Conservation (phyloP, 768 basidiomycete species). For the Solioccasus polychromus region DNA sequence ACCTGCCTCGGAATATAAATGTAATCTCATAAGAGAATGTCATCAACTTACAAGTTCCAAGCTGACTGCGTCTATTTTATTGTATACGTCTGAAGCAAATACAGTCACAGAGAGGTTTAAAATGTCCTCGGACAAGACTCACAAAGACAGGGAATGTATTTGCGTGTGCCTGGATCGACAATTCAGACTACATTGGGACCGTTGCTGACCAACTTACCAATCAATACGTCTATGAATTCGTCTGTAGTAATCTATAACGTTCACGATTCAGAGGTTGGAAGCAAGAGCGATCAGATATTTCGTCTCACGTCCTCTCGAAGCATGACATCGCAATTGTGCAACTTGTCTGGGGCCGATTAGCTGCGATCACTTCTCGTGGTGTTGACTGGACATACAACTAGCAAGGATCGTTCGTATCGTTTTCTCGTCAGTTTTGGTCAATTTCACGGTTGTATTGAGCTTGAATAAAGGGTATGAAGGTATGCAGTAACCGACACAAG, state of each 20-base stretch:
- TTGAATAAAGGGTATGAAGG: constrained; percentile 24
- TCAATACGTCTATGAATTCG: constrained; percentile 97
- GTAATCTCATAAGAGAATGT: background rate
- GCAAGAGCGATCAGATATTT: constrained; percentile 3
- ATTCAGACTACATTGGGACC: background rate
- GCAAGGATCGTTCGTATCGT: constrained; percentile 92
- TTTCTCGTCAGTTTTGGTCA: constrained; percentile 93
- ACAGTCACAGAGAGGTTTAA: background rate
- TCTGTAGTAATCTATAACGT: constrained; percentile 79
- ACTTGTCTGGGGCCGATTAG: constrained; percentile 55
- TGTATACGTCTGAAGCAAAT: constrained; percentile 77
- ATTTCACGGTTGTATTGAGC: constrained; percentile 88
- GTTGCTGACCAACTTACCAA: constrained; percentile 50
- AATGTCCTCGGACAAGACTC: constrained; percentile 24
- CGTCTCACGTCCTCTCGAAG: constrained; percentile 87
- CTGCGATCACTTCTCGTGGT: background rate
- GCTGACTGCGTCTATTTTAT: constrained; percentile 91
- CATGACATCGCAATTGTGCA: constrained; percentile 97
- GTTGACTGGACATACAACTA: constrained; percentile 53
- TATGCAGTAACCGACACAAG: background rate
- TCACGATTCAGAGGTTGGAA: background rate
- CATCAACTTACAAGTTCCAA: constrained; percentile 55
- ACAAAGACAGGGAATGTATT: constrained; percentile 95
- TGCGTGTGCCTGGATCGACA: constrained; percentile 68
- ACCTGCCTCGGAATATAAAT: constrained; percentile 35